Conservation (phyloP, 306 rosid species). For the Myrica gale region DNA sequence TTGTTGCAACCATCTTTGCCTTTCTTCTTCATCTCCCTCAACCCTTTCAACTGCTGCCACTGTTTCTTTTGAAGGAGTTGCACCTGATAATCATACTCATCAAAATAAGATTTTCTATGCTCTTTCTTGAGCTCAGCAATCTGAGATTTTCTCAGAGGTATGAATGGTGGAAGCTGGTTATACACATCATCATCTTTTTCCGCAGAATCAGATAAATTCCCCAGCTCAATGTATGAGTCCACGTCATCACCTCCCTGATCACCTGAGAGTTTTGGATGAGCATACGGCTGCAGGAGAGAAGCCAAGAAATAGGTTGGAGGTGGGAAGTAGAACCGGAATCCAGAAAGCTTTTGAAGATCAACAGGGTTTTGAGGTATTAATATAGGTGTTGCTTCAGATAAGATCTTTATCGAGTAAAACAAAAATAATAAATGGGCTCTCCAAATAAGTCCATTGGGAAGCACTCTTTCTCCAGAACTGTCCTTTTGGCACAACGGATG, state of each 20-base stretch:
- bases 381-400: conserved; percentile 34
- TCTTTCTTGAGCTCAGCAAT: conserved; percentile 24
- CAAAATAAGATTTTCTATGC: conserved; percentile 24
- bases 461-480: conserved; percentile 25
- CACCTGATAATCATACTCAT: conserved; percentile 21
- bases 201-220: conserved; percentile 1
- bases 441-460: conserved; percentile 41
- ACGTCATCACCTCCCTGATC: conserved; percentile 19
- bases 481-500: conserved; percentile 37
- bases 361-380: conserved; percentile 25
- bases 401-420: conserved; percentile 48
- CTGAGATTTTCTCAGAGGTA: conserved; percentile 25
- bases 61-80: conserved; percentile 22
- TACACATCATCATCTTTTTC: conserved; percentile 23
- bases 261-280: conserved; percentile 39
- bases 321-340: conserved; percentile 27
- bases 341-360: conserved; percentile 32
- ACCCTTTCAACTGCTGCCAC: conserved; percentile 4
- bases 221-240: conserved; percentile 20
- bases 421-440: conserved; percentile 48
- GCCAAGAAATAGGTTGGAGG: conserved; percentile 33
- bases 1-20: conserved; percentile 8
- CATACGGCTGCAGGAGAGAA: conserved; percentile 40
- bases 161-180: conserved; percentile 23
- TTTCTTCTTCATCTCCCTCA: conserved; percentile 16